Evolutionary conservation across 2,329 filamentous ascomycete species (phyloP).

Genomic region (Verticillium longisporum): DNA sequence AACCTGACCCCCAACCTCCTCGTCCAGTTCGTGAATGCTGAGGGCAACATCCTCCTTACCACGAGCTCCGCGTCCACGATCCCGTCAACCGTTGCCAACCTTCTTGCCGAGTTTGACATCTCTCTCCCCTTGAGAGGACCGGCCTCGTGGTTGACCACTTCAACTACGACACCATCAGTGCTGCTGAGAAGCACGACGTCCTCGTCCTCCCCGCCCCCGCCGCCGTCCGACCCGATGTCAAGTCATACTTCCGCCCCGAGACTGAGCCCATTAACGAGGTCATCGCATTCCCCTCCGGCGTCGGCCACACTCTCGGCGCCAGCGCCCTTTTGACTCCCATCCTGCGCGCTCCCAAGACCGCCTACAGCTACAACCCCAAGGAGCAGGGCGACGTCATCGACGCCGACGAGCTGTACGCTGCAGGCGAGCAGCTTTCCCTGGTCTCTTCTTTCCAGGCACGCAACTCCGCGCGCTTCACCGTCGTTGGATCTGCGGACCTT

Average conservation of each 20-base stretch:
- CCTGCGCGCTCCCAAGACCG: conserved; percentile 72
- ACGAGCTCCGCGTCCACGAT: conserved; percentile 67
- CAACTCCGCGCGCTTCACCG: conserved; percentile 83
- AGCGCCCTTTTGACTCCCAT: conserved; percentile 74
- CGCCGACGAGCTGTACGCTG: conserved; percentile 74
- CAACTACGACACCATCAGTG: conserved; percentile 74
- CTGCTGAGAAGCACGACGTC: conserved; percentile 81
- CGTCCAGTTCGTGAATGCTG: conserved; percentile 82
- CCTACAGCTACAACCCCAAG: conserved; percentile 92
- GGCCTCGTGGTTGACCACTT: conserved; percentile 91
- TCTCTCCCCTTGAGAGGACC: conserved; percentile 74
- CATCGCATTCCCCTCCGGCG: conserved; percentile 73
- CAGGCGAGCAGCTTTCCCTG: conserved; percentile 75
- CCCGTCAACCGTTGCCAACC: conserved; percentile 65
- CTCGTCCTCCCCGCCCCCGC: conserved; percentile 68
- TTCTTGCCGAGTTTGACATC: conserved; percentile 86
- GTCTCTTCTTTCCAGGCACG: conserved; percentile 85
- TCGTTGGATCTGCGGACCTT: conserved; percentile 81
- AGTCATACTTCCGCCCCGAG: conserved; percentile 66
- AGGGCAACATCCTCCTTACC: conserved; percentile 85
- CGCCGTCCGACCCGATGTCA: conserved; percentile 59
- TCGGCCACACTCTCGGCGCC: conserved; percentile 76
- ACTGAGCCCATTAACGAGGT: conserved; percentile 33
- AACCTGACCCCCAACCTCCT: conserved; percentile 79
- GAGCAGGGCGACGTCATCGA: conserved; percentile 63